Evolutionary conservation across 805 yeast genomes (phyloP).

Genomic region (Starmerella lactis-condensi): DNA sequence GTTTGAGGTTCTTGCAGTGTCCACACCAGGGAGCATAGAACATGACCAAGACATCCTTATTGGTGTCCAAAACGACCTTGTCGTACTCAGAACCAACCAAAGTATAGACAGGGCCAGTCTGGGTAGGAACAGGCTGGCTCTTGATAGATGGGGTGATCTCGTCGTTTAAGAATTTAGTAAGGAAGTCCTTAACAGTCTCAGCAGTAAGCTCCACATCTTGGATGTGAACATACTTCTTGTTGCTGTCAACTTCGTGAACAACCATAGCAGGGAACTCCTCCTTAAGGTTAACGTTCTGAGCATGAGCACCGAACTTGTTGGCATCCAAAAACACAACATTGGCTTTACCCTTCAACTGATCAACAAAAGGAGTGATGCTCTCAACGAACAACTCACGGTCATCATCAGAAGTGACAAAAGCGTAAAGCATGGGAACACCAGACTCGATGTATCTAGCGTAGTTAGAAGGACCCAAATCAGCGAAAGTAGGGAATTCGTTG

Average conservation of each 20-base stretch:
- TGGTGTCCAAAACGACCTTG: conserved; percentile 40
- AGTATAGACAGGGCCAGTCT: conserved; percentile 49
- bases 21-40: conserved; percentile 86
- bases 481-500: conserved; percentile 67
- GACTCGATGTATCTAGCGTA: conserved; percentile 57
- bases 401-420: conserved; percentile 56
- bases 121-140: conserved; percentile 57
- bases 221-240: conserved; percentile 60
- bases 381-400: conserved; percentile 41
- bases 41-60: conserved; percentile 59
- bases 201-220: conserved; percentile 38
- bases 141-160: conserved; percentile 54
- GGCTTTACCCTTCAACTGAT: conserved; percentile 56
- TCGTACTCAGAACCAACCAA: conserved; percentile 76
- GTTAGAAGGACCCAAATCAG: conserved; percentile 68
- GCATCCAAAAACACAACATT: conserved; percentile 86
- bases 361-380: conserved; percentile 44
- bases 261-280: conserved; percentile 70
- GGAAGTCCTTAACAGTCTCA: conserved; percentile 40
- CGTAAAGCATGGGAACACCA: conserved; percentile 66
- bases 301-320: conserved; percentile 61
- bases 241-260: conserved; percentile 50
- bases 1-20: conserved; percentile 82
- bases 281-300: conserved; percentile 57
- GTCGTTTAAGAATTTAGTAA: conserved; percentile 46